A percentile compares a stretch with the other conserved stretches of the same genome.
These are phyloP conservation scores for Phlyctochytrium planicorne DNA, from an alignment of 192 early-diverging fungal genomes.

Conservation along the genomic window DNA sequence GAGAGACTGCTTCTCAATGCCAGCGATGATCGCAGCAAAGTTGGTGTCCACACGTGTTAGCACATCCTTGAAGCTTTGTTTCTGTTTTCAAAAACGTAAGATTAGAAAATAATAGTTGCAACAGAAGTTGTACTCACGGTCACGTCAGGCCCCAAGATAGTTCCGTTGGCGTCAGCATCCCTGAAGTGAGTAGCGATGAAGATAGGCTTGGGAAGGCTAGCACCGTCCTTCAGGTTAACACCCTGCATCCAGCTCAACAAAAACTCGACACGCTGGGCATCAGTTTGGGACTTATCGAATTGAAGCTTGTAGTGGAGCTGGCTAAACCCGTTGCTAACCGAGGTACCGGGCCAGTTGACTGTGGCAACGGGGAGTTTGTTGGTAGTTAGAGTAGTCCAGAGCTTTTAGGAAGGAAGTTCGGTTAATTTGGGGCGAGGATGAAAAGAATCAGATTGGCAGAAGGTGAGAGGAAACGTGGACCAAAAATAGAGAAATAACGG, in stretches of 20 bases:
- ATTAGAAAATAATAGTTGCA: neutral
- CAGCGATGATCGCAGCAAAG: constrained; percentile 2
- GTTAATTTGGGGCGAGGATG: neutral
- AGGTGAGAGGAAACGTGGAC: too few species aligned
- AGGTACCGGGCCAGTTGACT: constrained; percentile 3
- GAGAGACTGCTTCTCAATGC: neutral
- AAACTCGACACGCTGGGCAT: neutral
- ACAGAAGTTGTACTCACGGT: constrained; percentile 2
- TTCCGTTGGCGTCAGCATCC: constrained; percentile 5
- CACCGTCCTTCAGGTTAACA: neutral
- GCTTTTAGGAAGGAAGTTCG: too few species aligned
- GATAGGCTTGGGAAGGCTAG: neutral
- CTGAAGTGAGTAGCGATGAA: constrained; percentile 3
- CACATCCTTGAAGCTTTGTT: neutral
- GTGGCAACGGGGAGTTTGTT: neutral
- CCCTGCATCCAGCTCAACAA: constrained; percentile 11
- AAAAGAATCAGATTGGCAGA: neutral
- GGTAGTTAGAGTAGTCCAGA: constrained; percentile 11
- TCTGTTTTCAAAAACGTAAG: neutral
- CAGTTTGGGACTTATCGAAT: constrained; percentile 1
- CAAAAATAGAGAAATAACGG: too few species aligned
- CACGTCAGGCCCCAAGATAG: constrained; percentile 8
- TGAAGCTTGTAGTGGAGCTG: neutral
- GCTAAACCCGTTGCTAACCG: neutral
- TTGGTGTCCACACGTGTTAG: constrained; percentile 10